phyloP scores from a whole-genome alignment of 2,329 filamentous ascomycete species.

The Ilyonectria destructans region DNA sequence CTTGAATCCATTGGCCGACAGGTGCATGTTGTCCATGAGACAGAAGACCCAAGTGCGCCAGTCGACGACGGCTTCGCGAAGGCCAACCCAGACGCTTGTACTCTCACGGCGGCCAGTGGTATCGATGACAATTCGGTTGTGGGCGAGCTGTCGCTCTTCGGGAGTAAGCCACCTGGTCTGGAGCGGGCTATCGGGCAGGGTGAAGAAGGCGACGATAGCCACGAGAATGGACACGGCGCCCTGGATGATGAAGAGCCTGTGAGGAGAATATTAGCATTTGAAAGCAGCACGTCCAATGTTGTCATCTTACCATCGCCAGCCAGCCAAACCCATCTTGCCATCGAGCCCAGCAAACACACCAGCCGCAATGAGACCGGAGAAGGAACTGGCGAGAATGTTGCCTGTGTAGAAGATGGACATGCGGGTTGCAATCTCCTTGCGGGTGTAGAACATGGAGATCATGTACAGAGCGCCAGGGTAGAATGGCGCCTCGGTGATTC shows the following conservation, averaged over 20 bases:
- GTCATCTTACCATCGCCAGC: slow-evolving; percentile 51
- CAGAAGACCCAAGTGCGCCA: slow-evolving; percentile 50
- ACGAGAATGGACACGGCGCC: slow-evolving; percentile 47
- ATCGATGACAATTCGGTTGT: slow-evolving; percentile 56
- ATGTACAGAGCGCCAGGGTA: slow-evolving; percentile 58
- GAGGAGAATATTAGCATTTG: neutral
- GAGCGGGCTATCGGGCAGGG: slow-evolving; percentile 58
- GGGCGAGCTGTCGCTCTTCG: slow-evolving; percentile 60
- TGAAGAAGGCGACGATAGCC: slow-evolving; percentile 53
- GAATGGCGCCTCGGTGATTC: slow-evolving; percentile 61
- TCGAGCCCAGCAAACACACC: slow-evolving; percentile 57
- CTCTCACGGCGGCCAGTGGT: slow-evolving; percentile 50
- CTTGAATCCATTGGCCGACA: slow-evolving; percentile 51
- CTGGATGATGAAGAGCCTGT: slow-evolving; percentile 52
- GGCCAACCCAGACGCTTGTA: slow-evolving; percentile 54
- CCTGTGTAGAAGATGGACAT: slow-evolving; percentile 64
- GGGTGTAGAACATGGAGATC: slow-evolving; percentile 70
- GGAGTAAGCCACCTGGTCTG: slow-evolving; percentile 57
- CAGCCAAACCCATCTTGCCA: slow-evolving; percentile 45
- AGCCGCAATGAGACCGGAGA: slow-evolving; percentile 62
- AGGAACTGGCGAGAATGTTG: slow-evolving; percentile 56
- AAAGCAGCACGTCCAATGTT: neutral
- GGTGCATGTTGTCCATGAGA: slow-evolving; percentile 33
- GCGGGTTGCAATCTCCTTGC: slow-evolving; percentile 62
- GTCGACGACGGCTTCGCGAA: slow-evolving; percentile 45